These are phyloP conservation scores for Paramecium octaurelia DNA, from an alignment of 73 alveolate species.

Conservation along the genomic window DNA sequence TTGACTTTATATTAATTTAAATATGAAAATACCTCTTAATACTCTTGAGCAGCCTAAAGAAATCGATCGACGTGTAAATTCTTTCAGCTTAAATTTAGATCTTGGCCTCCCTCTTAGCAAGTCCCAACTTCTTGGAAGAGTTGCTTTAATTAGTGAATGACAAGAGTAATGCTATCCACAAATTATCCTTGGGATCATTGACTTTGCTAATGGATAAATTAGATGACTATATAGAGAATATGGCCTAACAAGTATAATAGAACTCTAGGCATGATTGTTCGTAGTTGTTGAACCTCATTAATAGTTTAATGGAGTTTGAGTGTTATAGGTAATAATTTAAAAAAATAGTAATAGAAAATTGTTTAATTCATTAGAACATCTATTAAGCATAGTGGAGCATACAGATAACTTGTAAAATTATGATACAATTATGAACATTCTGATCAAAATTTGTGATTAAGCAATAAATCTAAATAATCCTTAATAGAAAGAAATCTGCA, in stretches of 20 bases:
- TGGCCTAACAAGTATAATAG: background rate
- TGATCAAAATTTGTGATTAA: background rate
- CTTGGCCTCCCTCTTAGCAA: background rate
- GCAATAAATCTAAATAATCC: background rate
- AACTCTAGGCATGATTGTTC: background rate
- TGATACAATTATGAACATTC: background rate
- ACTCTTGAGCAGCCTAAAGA: background rate
- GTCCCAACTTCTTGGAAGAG: background rate
- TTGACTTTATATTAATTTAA: conserved; percentile 20
- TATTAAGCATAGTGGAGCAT: background rate
- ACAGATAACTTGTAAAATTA: background rate
- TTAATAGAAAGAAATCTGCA: background rate
- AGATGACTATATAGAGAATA: background rate
- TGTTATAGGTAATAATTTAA: conserved; percentile 1
- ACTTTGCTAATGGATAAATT: background rate
- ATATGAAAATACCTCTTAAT: conserved; percentile 37
- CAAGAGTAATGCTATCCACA: background rate
- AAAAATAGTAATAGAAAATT: background rate
- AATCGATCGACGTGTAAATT: background rate
- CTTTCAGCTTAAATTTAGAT: background rate
- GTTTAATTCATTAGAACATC: conserved; percentile 4
- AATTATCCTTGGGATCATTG: background rate
- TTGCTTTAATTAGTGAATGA: background rate
- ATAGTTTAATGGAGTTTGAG: background rate
- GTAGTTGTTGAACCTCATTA: background rate